phyloP scores from a whole-genome alignment of 2,329 filamentous ascomycete genomes.

The Beauveria medogensis region DNA sequence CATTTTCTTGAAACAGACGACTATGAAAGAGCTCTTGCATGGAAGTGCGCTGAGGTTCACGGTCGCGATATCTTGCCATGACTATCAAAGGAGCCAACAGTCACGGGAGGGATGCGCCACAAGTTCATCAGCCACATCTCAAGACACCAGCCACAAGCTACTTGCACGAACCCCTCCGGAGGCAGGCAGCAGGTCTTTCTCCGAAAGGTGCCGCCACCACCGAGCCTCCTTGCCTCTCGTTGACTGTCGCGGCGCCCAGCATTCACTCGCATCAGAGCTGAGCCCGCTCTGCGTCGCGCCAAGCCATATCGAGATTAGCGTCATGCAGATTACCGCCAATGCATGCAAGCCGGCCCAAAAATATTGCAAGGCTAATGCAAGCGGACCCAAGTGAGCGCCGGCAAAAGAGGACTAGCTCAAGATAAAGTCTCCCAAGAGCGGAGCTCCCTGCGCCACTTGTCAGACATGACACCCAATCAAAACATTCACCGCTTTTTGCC shows the following conservation, averaged over 20 bases:
- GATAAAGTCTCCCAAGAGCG: background rate
- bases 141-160: background rate
- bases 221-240: background rate
- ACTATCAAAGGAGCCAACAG: background rate
- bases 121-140: background rate
- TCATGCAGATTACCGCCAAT: background rate
- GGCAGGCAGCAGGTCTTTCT: background rate
- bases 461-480: slow-evolving; percentile 8
- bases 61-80: background rate
- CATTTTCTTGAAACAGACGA: too few relatives aligned
- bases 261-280: slow-evolving; percentile 4
- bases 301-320: background rate
- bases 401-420: slow-evolving; percentile 2
- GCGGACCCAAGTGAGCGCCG: background rate
- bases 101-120: background rate
- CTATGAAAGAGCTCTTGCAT: background rate
- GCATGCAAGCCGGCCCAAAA: background rate
- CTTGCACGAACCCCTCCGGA: background rate
- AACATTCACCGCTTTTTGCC: slow-evolving; percentile 15
- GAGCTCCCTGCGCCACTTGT: background rate
- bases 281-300: background rate
- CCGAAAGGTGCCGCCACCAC: background rate
- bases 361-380: background rate
- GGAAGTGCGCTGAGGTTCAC: background rate
- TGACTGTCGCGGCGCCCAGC: background rate